Evolutionary conservation across 2,329 filamentous ascomycete species (phyloP), one percentile per base, ranked within the genome.

Genomic region (Phyllosticta citribraziliensis): DNA sequence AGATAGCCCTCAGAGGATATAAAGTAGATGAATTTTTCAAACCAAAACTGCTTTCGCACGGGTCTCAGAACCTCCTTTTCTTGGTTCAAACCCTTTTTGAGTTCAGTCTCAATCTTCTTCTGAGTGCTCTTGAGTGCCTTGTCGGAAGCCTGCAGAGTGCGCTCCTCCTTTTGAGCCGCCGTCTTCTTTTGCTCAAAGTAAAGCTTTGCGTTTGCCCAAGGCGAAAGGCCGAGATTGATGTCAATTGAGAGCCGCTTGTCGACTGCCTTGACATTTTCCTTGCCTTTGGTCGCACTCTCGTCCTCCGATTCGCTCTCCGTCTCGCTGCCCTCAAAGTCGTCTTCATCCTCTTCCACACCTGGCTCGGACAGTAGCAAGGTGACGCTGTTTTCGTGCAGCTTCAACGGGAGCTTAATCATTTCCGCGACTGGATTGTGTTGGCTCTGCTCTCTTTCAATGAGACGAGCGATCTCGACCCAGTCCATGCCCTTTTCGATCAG

Each of bases 11-110:
- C 94, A 0, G 91, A 95, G 0, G 92, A 97, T 67, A 97, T 84
- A 75, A 99, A 99, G 82, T 91, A 97, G 27, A 86, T 79, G 68
- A 96, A 99, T 74, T 99, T 99, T 70, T 99, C 94, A 67, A 97
- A 99, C 94, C 94, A 99, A 68, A 92, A 83, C 66, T 87, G 88
- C 69, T 86, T 88, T 61, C 94, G 84, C 9, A 96, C 87, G 0
- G 88, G 91, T 54, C 92, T 86, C 10, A 97, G 77, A 1, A 95
- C 79, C 20, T 91, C 87, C 72, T 96, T 97, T 74, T 97, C 94
- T 70, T 94, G 88, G 76, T 96, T 96, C 61, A 97, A 74, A 0
- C 86, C 88, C 69, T 91, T 93, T 75, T 89, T 95, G 22, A 97
- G 79, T 70, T 96, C 91, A 12, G 89, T 84, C 4, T 83, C 80